Evolutionary conservation across 495 filamentous ascomycete genomes (phyloP).

Genomic region (Letharia columbiana): DNA sequence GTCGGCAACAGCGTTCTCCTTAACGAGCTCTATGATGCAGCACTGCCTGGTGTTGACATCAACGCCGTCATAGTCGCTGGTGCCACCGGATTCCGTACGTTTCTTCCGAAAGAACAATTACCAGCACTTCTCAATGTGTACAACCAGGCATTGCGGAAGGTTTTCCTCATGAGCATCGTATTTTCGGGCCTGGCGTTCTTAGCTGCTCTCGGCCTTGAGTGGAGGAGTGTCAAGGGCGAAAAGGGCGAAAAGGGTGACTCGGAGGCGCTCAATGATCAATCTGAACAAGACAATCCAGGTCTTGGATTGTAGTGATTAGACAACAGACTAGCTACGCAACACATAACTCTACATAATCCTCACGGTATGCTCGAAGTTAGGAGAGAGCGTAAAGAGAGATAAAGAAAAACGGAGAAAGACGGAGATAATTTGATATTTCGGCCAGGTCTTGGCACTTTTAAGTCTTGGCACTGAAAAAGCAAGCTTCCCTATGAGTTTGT

Average conservation of each 20-base stretch:
- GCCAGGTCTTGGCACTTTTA: no score
- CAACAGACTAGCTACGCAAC: no score
- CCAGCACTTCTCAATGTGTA: conserved; percentile 28
- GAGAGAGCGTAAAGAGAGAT: no score
- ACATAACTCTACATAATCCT: no score
- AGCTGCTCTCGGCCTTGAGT: conserved; percentile 47
- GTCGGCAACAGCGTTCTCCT: conserved; percentile 30
- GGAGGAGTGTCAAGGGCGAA: conserved; percentile 28
- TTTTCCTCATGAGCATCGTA: conserved; percentile 44
- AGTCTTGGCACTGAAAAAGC: no score
- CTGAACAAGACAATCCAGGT: no score
- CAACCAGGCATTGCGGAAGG: conserved; percentile 44
- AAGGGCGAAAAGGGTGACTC: background rate
- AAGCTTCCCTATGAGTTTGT: no score
- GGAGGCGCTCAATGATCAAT: background rate
- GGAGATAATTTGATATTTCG: no score
- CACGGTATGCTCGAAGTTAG: no score
- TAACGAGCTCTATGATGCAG: conserved; percentile 25
- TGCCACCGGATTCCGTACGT: conserved; percentile 30
- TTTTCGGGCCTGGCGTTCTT: conserved; percentile 41
- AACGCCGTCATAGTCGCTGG: conserved; percentile 29
- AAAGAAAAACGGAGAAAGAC: no score
- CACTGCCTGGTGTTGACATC: conserved; percentile 27
- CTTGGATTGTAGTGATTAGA: no score
- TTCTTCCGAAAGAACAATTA: conserved; percentile 26